These are phyloP conservation scores for Claviceps monticola DNA, from an alignment of 2,329 filamentous ascomycete genomes.

Conservation along the genomic window DNA sequence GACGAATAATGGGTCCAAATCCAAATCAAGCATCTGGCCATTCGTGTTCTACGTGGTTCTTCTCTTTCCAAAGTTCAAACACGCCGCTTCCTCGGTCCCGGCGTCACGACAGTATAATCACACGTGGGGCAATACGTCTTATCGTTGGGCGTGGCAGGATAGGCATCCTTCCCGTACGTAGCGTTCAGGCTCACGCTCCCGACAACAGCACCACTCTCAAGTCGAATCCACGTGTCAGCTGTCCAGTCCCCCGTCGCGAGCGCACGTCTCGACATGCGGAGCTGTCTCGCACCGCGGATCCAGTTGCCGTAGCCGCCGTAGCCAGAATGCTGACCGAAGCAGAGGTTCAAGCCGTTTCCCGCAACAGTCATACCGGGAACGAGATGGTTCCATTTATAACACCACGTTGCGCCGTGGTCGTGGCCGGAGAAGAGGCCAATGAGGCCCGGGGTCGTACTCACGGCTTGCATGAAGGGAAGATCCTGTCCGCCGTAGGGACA, in stretches of 20 bases:
- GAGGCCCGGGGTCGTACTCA: constrained; percentile 39
- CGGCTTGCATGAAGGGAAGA: constrained; percentile 46
- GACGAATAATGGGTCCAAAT: too few relatives aligned
- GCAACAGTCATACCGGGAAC: constrained; percentile 19
- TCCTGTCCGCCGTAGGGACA: constrained; percentile 38
- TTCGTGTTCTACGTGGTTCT: not conserved
- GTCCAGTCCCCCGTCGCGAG: constrained; percentile 20
- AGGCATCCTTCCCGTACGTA: constrained; percentile 43
- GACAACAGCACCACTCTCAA: constrained; percentile 40
- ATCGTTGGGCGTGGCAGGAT: constrained; percentile 29
- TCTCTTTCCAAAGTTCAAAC: not conserved
- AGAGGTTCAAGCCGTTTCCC: constrained; percentile 33
- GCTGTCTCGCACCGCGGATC: constrained; percentile 45
- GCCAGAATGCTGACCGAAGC: constrained; percentile 52
- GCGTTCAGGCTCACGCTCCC: constrained; percentile 41
- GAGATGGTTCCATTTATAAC: constrained; percentile 31
- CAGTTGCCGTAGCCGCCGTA: constrained; percentile 57
- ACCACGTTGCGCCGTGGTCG: constrained; percentile 51
- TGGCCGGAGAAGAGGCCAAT: constrained; percentile 50
- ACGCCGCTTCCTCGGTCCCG: constrained; percentile 5
- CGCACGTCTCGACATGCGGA: constrained; percentile 31
- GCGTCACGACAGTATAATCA: constrained; percentile 6
- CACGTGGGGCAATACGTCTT: constrained; percentile 17
- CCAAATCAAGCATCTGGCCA: too few relatives aligned
- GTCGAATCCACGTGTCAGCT: constrained; percentile 45